Base-by-base conservation (phyloP, 768 basidiomycete species). In the Phanerochaete sordida region DNA sequence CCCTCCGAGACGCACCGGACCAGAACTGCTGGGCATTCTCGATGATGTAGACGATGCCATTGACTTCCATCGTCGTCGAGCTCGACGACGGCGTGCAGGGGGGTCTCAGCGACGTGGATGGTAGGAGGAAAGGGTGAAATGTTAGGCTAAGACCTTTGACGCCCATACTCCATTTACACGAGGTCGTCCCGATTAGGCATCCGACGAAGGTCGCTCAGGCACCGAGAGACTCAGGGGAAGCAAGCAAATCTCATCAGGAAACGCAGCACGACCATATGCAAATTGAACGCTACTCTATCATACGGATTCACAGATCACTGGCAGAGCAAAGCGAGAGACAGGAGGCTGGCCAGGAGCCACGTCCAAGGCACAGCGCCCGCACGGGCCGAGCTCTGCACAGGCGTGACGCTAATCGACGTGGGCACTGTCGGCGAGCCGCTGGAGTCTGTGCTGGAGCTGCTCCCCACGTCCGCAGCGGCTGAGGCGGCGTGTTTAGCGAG, bases 1-100 rank as follows among this genome's bases (percentile, higher is more conserved):
- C 15, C 16, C 30, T 31, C 24, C 11, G 23, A 11, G 30, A 21
- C 56, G 64, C 68, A 93, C 91, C 91, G 66, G 90, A 87, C 92
- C 93, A 95, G 72, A 94, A 95, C 73, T 94, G 91, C 64, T 90
- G 91, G 46, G 90, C 84, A 58, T 84, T 89, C 64, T 90, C 86
- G 64, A 95, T 87, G 61, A 89, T 80, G 73, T 93, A 95, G 27
- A 87, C 57, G 37, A 62, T 62, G 23, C 61, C 61, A 54, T 59
- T 59, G 39, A 53, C 58, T 30, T 62, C 61, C 60, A 61, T 61
- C 50, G 15, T 24, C 24, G 28, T 19, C 12, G 12, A 47, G 47
- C 27, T 48, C 19, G 23, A 48, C 26, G 15, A 28, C 26, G 56
- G 24, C 7, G 56, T 11, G 39, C 39, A 43, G 21, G 1, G n/a